Evolutionary conservation across 2,329 filamentous ascomycete species (phyloP).

Genomic region (Dendrostoma leiphaemia): DNA sequence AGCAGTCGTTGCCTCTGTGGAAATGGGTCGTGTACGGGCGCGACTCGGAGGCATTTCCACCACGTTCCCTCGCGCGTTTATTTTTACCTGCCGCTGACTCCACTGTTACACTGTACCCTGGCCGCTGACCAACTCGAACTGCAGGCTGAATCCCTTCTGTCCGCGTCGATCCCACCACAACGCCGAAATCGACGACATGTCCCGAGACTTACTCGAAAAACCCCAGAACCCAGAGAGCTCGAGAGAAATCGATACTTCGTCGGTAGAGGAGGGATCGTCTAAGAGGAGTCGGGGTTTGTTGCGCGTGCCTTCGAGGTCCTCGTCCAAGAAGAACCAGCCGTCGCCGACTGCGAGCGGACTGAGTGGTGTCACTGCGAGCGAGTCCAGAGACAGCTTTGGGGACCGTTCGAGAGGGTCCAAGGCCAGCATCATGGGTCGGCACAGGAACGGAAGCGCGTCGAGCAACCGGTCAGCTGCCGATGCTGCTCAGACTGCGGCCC

Average conservation of each 20-base stretch:
- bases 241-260: constrained; percentile 41
- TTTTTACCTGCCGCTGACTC: background rate
- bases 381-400: constrained; percentile 61
- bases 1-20: background rate
- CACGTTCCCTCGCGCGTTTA: background rate
- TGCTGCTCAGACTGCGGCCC: constrained; percentile 49
- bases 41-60: background rate
- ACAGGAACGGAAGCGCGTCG: constrained; percentile 65
- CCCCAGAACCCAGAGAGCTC: constrained; percentile 36
- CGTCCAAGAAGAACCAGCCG: constrained; percentile 58
- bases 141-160: constrained; percentile 14
- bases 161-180: constrained; percentile 14
- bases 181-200: constrained; percentile 25
- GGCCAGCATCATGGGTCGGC: constrained; percentile 60
- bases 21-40: background rate
- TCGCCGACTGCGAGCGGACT: constrained; percentile 59
- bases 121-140: constrained; percentile 14
- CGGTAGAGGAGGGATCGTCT: constrained; percentile 40
- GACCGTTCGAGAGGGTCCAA: constrained; percentile 65
- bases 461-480: constrained; percentile 60
- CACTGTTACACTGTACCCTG: background rate
- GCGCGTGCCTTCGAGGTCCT: constrained; percentile 60
- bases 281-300: constrained; percentile 54
- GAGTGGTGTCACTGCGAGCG: constrained; percentile 58
- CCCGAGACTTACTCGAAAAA: constrained; percentile 33